These are phyloP conservation scores for Hordeum vulgare DNA, from an alignment of 176 grass and related monocot species.

Conservation along the genomic window DNA sequence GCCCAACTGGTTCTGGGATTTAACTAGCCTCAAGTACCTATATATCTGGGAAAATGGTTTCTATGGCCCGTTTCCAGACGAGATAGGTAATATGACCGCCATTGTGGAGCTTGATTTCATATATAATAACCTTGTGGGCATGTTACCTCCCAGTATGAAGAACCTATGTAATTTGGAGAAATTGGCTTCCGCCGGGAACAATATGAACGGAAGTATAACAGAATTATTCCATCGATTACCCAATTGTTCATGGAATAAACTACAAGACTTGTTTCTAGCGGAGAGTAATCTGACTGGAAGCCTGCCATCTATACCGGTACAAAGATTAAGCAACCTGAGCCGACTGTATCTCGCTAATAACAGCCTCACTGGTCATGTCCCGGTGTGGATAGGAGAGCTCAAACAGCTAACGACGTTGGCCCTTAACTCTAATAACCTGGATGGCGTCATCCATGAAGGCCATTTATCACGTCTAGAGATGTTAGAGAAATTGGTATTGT, in stretches of 20 bases:
- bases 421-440: not conserved
- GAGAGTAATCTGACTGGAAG: not conserved
- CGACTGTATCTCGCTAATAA: not conserved
- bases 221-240: too few relatives aligned
- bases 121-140: not conserved
- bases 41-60: not conserved
- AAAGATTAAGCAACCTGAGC: not conserved
- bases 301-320: not conserved
- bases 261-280: fast-evolving
- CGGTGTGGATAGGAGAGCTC: not conserved
- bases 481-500: not conserved
- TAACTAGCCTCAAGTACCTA: not conserved
- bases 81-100: not conserved
- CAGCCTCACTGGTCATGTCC: not conserved
- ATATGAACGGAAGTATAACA: not conserved
- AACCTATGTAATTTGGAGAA: not conserved
- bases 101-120: not conserved
- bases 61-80: not conserved
- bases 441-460: not conserved
- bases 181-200: not conserved
- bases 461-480: not conserved
- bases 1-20: not conserved
- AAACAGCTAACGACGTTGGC: not conserved
- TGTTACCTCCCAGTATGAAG: not conserved
- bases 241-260: too few relatives aligned